Evolutionary conservation across 176 grass and related monocot genomes (phyloP).

Genomic region (Raddia distichophylla): DNA sequence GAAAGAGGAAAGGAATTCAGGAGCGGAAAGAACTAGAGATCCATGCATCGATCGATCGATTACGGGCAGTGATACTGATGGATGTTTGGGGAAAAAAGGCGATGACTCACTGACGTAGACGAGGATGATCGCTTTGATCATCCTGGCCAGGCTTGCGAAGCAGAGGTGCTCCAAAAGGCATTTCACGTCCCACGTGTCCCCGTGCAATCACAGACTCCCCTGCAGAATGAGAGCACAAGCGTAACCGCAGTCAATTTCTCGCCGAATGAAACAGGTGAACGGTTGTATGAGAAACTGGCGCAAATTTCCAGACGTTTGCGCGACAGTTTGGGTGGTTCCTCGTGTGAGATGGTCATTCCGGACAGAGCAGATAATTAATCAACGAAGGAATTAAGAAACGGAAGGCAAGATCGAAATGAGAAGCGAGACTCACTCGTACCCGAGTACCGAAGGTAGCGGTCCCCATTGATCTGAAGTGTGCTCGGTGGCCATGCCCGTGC

Average conservation of each 20-base stretch:
- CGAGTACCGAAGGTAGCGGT: too few species aligned
- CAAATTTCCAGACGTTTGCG: too few species aligned
- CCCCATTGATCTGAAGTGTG: too few species aligned
- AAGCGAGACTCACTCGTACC: too few species aligned
- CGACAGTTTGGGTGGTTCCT: too few species aligned
- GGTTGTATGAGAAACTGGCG: too few species aligned
- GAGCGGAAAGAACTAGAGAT: not conserved
- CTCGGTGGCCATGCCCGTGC: too few species aligned
- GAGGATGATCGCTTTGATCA: constrained; percentile 42
- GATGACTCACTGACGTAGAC: constrained; percentile 33
- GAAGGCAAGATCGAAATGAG: not conserved
- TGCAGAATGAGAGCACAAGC: too few species aligned
- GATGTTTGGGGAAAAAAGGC: not conserved
- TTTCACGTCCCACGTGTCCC: constrained; percentile 57
- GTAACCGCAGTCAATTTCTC: not conserved
- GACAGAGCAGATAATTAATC: too few species aligned
- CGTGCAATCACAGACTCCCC: constrained; percentile 44
- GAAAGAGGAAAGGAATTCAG: not conserved
- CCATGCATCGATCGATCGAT: not conserved
- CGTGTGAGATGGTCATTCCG: too few species aligned
- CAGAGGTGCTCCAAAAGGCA: constrained; percentile 75
- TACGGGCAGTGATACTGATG: not conserved
- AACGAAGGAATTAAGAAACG: not conserved
- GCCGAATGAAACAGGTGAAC: too few species aligned
- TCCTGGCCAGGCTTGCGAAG: constrained; percentile 45